A percentile compares a stretch with the other conserved stretches of the same genome.
phyloP scores from a whole-genome alignment of 1,284 basidiomycete genomes.

The Mrakiaceae sp. region DNA sequence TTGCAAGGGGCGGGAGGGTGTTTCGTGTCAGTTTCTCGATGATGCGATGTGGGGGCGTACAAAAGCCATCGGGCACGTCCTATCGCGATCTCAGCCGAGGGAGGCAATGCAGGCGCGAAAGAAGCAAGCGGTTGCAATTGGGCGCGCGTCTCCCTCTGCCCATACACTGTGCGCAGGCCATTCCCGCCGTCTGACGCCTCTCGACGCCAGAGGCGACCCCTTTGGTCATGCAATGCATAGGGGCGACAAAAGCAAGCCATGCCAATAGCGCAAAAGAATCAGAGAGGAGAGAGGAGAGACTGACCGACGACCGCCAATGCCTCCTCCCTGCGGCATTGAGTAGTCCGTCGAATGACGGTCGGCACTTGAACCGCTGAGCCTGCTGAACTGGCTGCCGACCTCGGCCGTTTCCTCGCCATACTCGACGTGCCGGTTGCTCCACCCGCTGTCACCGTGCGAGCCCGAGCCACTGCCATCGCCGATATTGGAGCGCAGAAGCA shows the following conservation, averaged over 20 bases:
- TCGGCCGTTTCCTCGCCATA: too few species aligned
- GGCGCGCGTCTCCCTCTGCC: not conserved
- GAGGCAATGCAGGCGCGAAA: not conserved
- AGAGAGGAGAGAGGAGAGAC: not conserved
- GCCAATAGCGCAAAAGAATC: not conserved
- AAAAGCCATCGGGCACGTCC: too few species aligned
- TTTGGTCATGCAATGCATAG: not conserved
- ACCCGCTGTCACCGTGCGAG: too few species aligned
- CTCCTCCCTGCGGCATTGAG: not conserved
- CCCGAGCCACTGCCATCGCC: too few species aligned
- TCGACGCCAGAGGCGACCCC: not conserved
- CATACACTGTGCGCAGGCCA: not conserved
- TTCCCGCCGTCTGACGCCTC: not conserved
- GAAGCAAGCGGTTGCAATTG: not conserved
- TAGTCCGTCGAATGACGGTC: too few species aligned
- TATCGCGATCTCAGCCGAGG: not conserved
- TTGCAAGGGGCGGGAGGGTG: not conserved
- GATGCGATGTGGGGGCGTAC: not conserved
- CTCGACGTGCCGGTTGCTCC: too few species aligned
- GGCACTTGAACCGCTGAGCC: too few species aligned
- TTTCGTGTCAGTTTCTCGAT: not conserved
- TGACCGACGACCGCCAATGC: not conserved
- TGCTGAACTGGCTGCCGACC: too few species aligned
- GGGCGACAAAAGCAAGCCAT: not conserved
- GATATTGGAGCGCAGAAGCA: too few species aligned